Base-by-base conservation (phyloP, 306 rosid genomes). In the Luffa acutangula region DNA sequence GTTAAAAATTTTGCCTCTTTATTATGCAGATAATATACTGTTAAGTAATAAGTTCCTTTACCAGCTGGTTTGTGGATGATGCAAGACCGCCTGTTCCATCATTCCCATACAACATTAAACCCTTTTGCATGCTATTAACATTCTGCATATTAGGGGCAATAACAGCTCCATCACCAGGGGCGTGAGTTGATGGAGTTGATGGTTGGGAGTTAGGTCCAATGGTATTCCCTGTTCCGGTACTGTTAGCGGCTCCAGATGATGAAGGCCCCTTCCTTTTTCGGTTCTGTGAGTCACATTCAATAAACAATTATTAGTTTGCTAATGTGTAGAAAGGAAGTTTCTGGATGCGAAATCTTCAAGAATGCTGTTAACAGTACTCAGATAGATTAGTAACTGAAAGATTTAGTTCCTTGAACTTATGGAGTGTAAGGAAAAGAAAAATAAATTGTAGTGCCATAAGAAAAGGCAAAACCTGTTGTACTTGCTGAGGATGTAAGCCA, bases 151-250 rank as follows among this genome's bases (percentile, higher is more conserved):
- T 94, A 83, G 85, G 79, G 39, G 91, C 84, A 87, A 92, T 88
- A 73, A 88, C 81, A 75, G 85, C 91, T 81, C 91, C 94, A 33
- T 94, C 97, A 62, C 91, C 96, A n/a, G 97, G 97, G 80, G 97
- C 89, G 65, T 94, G 98, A 80, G 92, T 94, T 34, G 97, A 92
- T 80, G 98, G 97, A 63, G 98, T 91, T 57, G 98, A 93, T 82
- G 97, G 98, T 58, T 92, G 98, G 85, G 98, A 94, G 81, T 92
- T 92, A 49, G 97, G 89, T 15, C 98, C 98, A 25, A 87, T 76
- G 57, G 98, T 90, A 78, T 92, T 94, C 88, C 96, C 98, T 39
- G 98, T 94, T 78, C 98, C 98, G 64, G 98, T 89, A 86, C 98
- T 94, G 88, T 92, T 94, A 78, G 97, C 98, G 80, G 94, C 85